Base-by-base conservation (phyloP, 2,329 filamentous ascomycete species). In the Fusarium sp. region DNA sequence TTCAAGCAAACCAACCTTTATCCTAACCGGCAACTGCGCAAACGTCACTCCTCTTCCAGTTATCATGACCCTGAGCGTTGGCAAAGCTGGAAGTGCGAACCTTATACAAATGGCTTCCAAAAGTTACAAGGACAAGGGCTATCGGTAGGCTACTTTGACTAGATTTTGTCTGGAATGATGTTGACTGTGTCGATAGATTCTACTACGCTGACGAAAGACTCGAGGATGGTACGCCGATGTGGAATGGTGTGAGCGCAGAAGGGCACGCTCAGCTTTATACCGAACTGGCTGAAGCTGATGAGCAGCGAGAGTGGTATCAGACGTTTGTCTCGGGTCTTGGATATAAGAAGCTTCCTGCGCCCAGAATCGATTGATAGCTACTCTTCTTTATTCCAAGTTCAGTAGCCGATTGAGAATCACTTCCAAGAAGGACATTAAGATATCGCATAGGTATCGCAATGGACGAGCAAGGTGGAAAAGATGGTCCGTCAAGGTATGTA, bases 201-300 rank as follows among this genome's bases (percentile, higher is more conserved):
- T 65, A 67, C 28, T 67, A 69, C 15, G 41, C 59, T 0, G 65
- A 67, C 16, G 65, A 69, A n/a, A 51, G 65, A 15, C 34, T 28
- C 0, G 47, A 50, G 12, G 65, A 67, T 36, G 65, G 65, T 1
- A 4, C 58, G 2, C 59, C 65, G 3, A 64, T 60, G 59, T 44
- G 37, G 11, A 53, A 15, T 3, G 65, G 53, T 2, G 28, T 30
- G 1, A 38, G 23, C 3, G 49, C 38, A 0, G 36, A 52, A 0
- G 53, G 47, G 0, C 65, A 67, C 10, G 65, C 47, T 3, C 6
- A 54, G 23, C 18, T 67, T 2, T 67, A 67, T 16, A 12, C 23
- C 5, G 47, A 67, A 6, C n/a, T 69, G 3, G 53, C 59, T 3
- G 59, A 68, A 11, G 23, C 23, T 23, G 34, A 30, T 6, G 20